These are phyloP conservation scores for Verruconis gallopava DNA, from an alignment of 2,329 filamentous ascomycete genomes.

Conservation along the genomic window DNA sequence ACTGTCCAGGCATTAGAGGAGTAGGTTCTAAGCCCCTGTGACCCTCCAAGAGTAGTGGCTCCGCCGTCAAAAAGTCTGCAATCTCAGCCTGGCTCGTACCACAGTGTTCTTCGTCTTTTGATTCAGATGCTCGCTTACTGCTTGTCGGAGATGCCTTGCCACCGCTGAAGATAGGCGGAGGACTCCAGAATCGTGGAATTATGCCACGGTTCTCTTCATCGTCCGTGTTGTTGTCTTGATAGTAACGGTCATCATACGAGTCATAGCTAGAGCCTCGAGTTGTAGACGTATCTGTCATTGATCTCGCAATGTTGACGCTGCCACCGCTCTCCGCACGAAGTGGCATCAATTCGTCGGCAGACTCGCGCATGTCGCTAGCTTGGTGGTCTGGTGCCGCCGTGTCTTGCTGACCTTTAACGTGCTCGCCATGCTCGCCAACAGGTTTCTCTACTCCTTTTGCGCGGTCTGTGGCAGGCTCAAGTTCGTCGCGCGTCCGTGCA, in stretches of 20 bases:
- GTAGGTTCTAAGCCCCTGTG: conserved; percentile 27
- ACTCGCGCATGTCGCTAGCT: conserved; percentile 34
- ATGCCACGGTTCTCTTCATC: conserved; percentile 3
- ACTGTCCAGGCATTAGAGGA: conserved; percentile 7
- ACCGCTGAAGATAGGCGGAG: conserved; percentile 1
- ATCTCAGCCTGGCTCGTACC: conserved; percentile 30
- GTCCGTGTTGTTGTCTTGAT: conserved; percentile 4
- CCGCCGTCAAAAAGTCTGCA: conserved; percentile 21
- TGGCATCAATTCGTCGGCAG: conserved; percentile 26
- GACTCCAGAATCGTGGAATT: conserved; percentile 2
- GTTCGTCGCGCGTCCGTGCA: conserved; percentile 52
- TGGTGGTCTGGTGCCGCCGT: not conserved
- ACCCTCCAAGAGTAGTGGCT: conserved; percentile 18
- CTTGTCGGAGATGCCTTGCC: not conserved
- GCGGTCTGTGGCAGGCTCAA: conserved; percentile 54
- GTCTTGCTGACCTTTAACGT: conserved; percentile 38
- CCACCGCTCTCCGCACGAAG: conserved; percentile 11
- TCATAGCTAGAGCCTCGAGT: not conserved
- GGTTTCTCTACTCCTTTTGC: conserved; percentile 46
- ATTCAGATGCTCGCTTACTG: not conserved
- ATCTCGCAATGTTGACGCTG: not conserved
- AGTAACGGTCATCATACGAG: not conserved
- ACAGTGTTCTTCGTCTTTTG: conserved; percentile 12
- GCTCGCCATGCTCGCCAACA: conserved; percentile 51
- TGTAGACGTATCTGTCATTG: not conserved